Evolutionary conservation across 2,329 filamentous ascomycete genomes (phyloP).

Genomic region (Talaromyces sp.): DNA sequence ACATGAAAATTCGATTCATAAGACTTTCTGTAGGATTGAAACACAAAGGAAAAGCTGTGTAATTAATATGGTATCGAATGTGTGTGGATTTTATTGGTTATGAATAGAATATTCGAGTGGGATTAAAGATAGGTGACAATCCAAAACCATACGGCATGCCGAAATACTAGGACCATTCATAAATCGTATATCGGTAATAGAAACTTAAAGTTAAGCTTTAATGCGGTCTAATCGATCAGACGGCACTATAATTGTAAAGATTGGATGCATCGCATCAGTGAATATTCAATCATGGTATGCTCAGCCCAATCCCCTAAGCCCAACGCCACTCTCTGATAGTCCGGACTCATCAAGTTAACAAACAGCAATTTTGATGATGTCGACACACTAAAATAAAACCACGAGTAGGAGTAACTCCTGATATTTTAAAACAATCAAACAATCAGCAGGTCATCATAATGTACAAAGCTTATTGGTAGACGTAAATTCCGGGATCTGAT

Average conservation of each 20-base stretch:
- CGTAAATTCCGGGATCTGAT: conserved; percentile 11
- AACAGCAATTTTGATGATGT: background rate
- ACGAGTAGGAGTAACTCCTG: background rate
- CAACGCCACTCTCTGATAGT: background rate
- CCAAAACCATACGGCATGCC: background rate
- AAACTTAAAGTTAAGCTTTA: background rate
- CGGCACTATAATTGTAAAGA: background rate
- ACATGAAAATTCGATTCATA: too few species aligned
- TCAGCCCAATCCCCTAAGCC: background rate
- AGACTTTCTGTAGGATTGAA: too few species aligned
- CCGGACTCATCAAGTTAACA: background rate
- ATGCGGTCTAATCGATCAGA: background rate
- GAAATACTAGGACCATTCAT: background rate
- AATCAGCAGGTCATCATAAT: background rate
- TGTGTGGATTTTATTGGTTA: too few species aligned
- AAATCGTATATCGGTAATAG: background rate
- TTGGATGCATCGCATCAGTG: background rate
- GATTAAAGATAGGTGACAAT: too few species aligned
- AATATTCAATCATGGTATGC: background rate
- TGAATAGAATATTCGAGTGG: too few species aligned
- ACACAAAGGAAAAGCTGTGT: too few species aligned
- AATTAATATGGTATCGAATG: too few species aligned
- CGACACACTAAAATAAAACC: background rate
- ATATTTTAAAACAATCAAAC: background rate
- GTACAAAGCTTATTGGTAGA: background rate